Evolutionary conservation across 768 basidiomycete species (phyloP).

Genomic region (Russula vinacea): DNA sequence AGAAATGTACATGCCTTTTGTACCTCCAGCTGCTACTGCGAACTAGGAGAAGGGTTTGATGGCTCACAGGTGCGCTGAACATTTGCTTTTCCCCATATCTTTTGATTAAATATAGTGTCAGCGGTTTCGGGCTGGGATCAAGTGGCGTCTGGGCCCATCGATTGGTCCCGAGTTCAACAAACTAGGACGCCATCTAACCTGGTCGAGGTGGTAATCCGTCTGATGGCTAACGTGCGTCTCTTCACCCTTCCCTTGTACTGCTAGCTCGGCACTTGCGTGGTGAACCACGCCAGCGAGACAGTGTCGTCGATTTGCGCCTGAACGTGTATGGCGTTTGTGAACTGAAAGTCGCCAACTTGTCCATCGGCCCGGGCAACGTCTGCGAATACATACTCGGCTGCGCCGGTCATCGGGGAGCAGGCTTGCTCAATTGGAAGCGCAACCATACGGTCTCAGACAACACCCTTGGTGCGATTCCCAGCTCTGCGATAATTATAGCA

Average conservation of each 20-base stretch:
- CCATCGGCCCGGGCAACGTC: slow-evolving; percentile 42
- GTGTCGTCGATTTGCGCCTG: slow-evolving; percentile 55
- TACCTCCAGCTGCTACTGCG: too few species aligned
- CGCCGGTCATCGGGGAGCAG: slow-evolving; percentile 55
- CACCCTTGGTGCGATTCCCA: background rate
- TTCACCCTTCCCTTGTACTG: background rate
- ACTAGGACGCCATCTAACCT: too few species aligned
- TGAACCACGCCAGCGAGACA: slow-evolving; percentile 58
- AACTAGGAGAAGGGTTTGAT: too few species aligned
- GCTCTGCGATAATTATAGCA: too few species aligned
- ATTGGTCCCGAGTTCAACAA: too few species aligned
- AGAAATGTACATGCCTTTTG: too few species aligned
- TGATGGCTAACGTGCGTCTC: background rate
- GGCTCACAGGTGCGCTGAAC: too few species aligned
- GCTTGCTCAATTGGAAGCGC: slow-evolving; percentile 32
- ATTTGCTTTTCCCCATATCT: too few species aligned
- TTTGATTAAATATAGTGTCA: too few species aligned
- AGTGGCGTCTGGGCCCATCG: too few species aligned
- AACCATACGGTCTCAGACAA: slow-evolving; percentile 32
- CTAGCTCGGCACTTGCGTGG: slow-evolving; percentile 63
- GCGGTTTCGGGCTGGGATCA: too few species aligned
- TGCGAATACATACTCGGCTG: slow-evolving; percentile 46
- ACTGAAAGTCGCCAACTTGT: slow-evolving; percentile 54
- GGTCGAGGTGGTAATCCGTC: too few species aligned
- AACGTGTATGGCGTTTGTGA: slow-evolving; percentile 59